phyloP scores from a whole-genome alignment of 2,329 filamentous ascomycete genomes.

The Zelopaecilomyces penicillatus region DNA sequence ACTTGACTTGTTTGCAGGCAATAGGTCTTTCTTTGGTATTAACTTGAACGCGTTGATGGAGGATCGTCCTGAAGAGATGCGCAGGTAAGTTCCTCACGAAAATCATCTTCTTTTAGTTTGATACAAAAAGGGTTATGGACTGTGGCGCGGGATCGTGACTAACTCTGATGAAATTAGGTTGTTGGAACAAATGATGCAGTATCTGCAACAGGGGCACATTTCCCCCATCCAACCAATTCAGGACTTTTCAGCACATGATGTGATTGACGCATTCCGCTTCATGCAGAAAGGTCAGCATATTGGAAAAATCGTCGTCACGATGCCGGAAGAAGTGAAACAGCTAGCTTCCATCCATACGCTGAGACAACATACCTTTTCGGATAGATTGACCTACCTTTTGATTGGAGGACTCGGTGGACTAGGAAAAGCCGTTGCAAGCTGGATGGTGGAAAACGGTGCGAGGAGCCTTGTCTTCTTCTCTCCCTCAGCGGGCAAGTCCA shows the following conservation, averaged over 20 bases:
- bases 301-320: neutral
- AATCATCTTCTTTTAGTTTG: neutral
- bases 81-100: neutral
- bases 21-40: neutral
- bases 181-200: neutral
- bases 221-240: neutral
- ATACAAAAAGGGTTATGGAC: neutral
- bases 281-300: neutral
- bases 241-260: neutral
- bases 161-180: neutral
- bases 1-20: neutral
- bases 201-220: constrained; percentile 11
- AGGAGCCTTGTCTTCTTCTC: neutral
- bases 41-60: neutral
- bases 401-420: neutral
- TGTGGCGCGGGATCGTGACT: neutral
- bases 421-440: neutral
- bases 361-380: neutral
- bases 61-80: neutral
- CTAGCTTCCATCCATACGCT: neutral
- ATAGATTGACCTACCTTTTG: neutral
- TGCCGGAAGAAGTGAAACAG: neutral
- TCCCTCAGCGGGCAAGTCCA: neutral
- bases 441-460: neutral
- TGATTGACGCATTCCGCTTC: neutral